Percentiles rank a stretch among this genome's conserved stretches.
Conservation (phyloP, 2,329 filamentous ascomycete species). For the Ustulina deusta region DNA sequence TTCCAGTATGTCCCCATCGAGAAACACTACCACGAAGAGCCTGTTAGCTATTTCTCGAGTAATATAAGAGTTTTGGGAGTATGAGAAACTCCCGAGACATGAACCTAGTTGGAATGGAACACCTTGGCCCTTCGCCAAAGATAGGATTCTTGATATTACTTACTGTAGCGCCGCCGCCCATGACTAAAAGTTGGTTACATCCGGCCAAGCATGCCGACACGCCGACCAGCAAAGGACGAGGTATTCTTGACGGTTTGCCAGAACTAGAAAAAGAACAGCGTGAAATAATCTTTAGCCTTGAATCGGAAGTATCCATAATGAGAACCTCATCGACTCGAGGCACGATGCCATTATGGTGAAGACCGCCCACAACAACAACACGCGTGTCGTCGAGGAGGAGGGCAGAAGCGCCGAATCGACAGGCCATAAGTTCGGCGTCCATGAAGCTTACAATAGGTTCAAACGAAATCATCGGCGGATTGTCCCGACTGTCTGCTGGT, state of each 20-base stretch:
- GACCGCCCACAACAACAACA: conserved; percentile 59
- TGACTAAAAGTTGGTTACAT: conserved; percentile 66
- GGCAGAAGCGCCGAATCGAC: conserved; percentile 59
- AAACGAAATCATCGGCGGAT: conserved; percentile 51
- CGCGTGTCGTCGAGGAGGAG: conserved; percentile 46
- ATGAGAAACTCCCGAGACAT: not conserved
- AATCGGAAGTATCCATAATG: conserved; percentile 53
- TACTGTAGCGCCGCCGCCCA: conserved; percentile 81
- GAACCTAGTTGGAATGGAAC: not conserved
- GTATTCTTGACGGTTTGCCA: conserved; percentile 12
- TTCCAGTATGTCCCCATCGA: conserved; percentile 93
- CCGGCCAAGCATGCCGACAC: conserved; percentile 65
- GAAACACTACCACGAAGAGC: conserved; percentile 68
- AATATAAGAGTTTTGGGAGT: not conserved
- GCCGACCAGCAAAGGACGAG: conserved; percentile 77
- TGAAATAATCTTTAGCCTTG: conserved; percentile 46
- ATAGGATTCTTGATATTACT: not conserved
- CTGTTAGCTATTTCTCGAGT: not conserved
- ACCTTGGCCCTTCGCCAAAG: not conserved
- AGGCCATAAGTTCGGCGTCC: conserved; percentile 38
- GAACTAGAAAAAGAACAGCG: conserved; percentile 26
- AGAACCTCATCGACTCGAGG: conserved; percentile 65
- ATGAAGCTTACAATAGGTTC: conserved; percentile 32
- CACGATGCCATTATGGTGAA: conserved; percentile 57
- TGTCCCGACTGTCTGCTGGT: conserved; percentile 38